Conservation (phyloP, 768 basidiomycete genomes). For the Leucogyrophana mollusca region DNA sequence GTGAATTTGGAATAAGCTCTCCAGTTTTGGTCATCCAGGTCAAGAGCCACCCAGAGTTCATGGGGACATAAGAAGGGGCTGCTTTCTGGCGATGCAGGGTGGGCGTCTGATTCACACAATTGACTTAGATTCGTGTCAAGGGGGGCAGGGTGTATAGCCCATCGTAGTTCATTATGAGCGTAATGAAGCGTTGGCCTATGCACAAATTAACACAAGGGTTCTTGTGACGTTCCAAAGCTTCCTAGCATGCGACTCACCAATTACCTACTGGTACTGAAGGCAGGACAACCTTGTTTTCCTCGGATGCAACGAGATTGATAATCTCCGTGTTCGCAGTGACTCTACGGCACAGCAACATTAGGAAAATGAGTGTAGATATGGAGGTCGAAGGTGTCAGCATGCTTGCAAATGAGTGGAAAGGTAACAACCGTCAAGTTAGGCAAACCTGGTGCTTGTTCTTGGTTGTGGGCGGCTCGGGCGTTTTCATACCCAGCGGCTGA, state of each 20-base stretch:
- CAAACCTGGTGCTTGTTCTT: neutral
- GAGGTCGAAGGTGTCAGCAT: neutral
- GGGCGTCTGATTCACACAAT: constrained; percentile 32
- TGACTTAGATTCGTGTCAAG: constrained; percentile 33
- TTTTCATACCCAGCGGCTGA: no score
- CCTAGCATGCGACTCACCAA: constrained; percentile 23
- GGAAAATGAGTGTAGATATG: neutral
- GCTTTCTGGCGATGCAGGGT: neutral
- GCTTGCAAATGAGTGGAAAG: neutral
- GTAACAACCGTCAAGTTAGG: neutral
- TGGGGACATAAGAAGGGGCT: constrained; percentile 33
- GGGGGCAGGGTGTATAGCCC: constrained; percentile 42
- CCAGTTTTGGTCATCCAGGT: constrained; percentile 44
- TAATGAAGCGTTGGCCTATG: constrained; percentile 41
- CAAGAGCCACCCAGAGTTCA: constrained; percentile 47
- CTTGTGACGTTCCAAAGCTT: constrained; percentile 7
- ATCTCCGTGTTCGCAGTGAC: constrained; percentile 64
- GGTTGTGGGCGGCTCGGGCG: no score
- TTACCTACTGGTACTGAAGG: constrained; percentile 23
- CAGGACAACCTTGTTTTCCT: constrained; percentile 15
- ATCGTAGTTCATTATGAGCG: constrained; percentile 30
- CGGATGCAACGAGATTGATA: constrained; percentile 47
- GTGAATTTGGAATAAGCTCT: constrained; percentile 43
- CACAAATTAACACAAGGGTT: constrained; percentile 2
- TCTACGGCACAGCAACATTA: constrained; percentile 19